Percentiles rank a stretch among this genome's conserved stretches.
Conservation (phyloP, 768 basidiomycete species). For the Hysterangium stoloniferum region DNA sequence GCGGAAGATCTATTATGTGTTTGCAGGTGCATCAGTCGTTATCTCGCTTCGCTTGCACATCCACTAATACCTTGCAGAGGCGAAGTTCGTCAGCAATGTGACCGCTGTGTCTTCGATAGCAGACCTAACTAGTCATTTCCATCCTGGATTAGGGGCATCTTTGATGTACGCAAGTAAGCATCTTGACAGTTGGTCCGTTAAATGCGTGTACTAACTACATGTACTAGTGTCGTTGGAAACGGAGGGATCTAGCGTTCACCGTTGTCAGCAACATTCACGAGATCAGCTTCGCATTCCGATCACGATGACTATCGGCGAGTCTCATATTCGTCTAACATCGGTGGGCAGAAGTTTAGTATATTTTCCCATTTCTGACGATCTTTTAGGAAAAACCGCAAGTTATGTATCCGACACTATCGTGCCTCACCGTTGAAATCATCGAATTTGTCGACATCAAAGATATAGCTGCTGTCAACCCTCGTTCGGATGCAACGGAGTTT, state of each 20-base stretch:
- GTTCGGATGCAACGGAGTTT: constrained; percentile 67
- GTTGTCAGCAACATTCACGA: constrained; percentile 46
- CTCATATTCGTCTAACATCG: constrained; percentile 72
- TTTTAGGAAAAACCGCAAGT: constrained; percentile 59
- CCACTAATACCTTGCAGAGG: constrained; percentile 29
- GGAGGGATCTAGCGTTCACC: constrained; percentile 40
- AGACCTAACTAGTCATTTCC: constrained; percentile 52
- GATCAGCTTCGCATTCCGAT: constrained; percentile 69
- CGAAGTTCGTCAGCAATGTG: constrained; percentile 43
- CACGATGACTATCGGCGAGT: constrained; percentile 52
- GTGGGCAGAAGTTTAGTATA: constrained; percentile 33
- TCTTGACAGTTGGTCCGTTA: not conserved
- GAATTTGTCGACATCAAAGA: constrained; percentile 78
- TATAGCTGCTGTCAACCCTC: constrained; percentile 72
- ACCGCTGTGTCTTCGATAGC: constrained; percentile 55
- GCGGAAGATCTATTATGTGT: constrained; percentile 68
- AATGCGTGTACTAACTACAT: not conserved
- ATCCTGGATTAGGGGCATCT: constrained; percentile 36
- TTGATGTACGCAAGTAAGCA: constrained; percentile 50
- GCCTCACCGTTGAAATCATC: constrained; percentile 78
- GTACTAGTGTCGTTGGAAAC: constrained; percentile 51
- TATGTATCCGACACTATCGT: constrained; percentile 59
- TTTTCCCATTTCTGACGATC: not conserved
- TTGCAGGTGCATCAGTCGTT: constrained; percentile 30
- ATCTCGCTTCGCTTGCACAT: not conserved